Percentiles rank a stretch among this genome's conserved stretches.
phyloP scores from a whole-genome alignment of 2,329 filamentous ascomycete species.

The Calonectria pseudoreteaudii region DNA sequence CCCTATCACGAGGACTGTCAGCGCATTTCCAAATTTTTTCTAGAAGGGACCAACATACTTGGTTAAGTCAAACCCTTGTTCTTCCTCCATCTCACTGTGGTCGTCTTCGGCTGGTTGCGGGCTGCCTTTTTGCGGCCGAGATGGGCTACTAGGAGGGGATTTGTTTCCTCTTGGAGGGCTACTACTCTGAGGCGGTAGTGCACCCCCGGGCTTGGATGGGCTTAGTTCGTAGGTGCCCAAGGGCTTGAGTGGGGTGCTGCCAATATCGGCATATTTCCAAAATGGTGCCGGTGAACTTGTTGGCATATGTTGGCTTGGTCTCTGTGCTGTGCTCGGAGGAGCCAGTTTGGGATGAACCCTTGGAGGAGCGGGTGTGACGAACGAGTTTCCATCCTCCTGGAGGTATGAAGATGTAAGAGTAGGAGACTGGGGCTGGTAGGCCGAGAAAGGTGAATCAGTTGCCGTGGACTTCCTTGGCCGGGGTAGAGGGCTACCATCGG shows the following conservation, averaged over 20 bases:
- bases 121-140: constrained; percentile 52
- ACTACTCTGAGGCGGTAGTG: constrained; percentile 64
- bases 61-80: constrained; percentile 68
- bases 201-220: constrained; percentile 63
- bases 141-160: constrained; percentile 66
- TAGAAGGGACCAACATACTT: constrained; percentile 57
- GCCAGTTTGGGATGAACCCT: constrained; percentile 80
- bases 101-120: constrained; percentile 43
- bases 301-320: constrained; percentile 87
- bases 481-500: constrained; percentile 73
- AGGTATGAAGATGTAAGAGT: constrained; percentile 72
- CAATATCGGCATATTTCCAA: constrained; percentile 86
- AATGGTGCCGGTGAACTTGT: constrained; percentile 88
- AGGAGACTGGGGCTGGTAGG: constrained; percentile 68
- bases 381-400: constrained; percentile 70
- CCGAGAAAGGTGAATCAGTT: constrained; percentile 58
- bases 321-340: constrained; percentile 83
- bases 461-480: constrained; percentile 63
- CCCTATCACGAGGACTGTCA: constrained; percentile 53
- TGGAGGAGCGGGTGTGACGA: constrained; percentile 79
- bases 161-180: constrained; percentile 65
- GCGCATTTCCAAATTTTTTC: neutral
- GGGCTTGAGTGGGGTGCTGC: constrained; percentile 75
- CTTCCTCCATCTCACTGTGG: constrained; percentile 56
- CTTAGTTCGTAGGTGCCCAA: constrained; percentile 65